These are phyloP conservation scores for Cordyceps cicadae DNA, from an alignment of 2,329 filamentous ascomycete species.

Conservation along the genomic window DNA sequence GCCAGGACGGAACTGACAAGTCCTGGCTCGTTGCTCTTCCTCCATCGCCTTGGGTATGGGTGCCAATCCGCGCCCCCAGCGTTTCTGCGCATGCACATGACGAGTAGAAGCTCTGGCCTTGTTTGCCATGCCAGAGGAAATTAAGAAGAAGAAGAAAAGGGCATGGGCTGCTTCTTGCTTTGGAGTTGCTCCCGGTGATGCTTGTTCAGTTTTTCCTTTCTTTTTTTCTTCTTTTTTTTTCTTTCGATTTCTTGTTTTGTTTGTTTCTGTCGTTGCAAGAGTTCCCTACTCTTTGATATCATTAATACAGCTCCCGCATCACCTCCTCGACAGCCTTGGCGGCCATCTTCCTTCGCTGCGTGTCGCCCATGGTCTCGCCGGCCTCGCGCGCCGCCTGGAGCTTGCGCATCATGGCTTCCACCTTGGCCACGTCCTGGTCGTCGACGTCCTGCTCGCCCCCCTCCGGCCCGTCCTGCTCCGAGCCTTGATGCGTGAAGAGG, in stretches of 20 bases:
- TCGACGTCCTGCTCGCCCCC: slow-evolving; percentile 18
- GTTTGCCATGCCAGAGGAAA: not conserved
- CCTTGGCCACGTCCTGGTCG: slow-evolving; percentile 46
- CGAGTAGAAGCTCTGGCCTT: not conserved
- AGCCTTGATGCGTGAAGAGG: slow-evolving; percentile 34
- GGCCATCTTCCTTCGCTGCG: slow-evolving; percentile 52
- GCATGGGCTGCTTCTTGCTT: not conserved
- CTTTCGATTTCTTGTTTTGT: too few relatives aligned
- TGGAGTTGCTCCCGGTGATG: not conserved
- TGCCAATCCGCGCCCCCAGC: not conserved
- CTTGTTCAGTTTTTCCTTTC: not conserved
- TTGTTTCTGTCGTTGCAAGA: too few relatives aligned
- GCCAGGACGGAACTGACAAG: too few relatives aligned
- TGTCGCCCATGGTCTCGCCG: slow-evolving; percentile 50
- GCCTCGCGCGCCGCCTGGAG: slow-evolving; percentile 54
- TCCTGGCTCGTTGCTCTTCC: not conserved
- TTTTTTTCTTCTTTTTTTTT: not conserved
- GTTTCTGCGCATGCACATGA: not conserved
- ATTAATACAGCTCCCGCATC: slow-evolving; percentile 49
- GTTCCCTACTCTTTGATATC: too few relatives aligned
- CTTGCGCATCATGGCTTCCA: slow-evolving; percentile 57
- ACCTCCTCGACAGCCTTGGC: slow-evolving; percentile 55
- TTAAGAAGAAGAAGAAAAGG: not conserved
- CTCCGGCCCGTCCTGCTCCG: not conserved
- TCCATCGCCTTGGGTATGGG: not conserved